These are phyloP conservation scores for Magnolia sinica DNA, from an alignment of 164 flowering plant species.

Conservation along the genomic window DNA sequence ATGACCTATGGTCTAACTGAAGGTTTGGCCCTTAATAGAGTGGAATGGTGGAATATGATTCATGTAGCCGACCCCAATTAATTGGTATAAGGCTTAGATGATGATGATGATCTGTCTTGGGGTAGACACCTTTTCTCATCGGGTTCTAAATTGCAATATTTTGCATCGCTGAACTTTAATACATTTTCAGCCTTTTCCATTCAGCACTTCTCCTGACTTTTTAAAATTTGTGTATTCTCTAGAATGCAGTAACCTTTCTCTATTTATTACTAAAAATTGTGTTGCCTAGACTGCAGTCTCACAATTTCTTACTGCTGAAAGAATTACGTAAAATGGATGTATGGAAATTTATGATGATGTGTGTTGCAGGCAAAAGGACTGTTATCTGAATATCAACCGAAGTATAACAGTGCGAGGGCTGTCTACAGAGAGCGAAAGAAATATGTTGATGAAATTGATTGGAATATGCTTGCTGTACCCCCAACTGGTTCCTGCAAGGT, in stretches of 20 bases:
- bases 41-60: no score
- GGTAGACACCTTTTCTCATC: not conserved
- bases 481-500: slow-evolving; percentile 91
- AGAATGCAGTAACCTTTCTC: not conserved
- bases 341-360: slow-evolving; percentile 10
- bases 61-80: no score
- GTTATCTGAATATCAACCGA: slow-evolving; percentile 90
- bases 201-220: not conserved
- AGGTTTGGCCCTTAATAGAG: no score
- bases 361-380: slow-evolving; percentile 86
- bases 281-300: no score
- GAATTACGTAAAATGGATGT: not conserved
- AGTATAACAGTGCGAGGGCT: slow-evolving; percentile 95
- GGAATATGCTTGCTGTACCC: slow-evolving; percentile 96
- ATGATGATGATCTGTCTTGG: not conserved
- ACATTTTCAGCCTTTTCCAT: not conserved
- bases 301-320: no score
- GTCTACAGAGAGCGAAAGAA: slow-evolving; percentile 90
- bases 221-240: not conserved
- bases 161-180: not conserved
- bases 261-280: not conserved
- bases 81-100: no score
- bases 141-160: not conserved
- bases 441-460: slow-evolving; percentile 89
- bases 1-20: no score